These are phyloP conservation scores for Pleurotus citrinopileatus DNA, from an alignment of 768 basidiomycete species.

Conservation along the genomic window DNA sequence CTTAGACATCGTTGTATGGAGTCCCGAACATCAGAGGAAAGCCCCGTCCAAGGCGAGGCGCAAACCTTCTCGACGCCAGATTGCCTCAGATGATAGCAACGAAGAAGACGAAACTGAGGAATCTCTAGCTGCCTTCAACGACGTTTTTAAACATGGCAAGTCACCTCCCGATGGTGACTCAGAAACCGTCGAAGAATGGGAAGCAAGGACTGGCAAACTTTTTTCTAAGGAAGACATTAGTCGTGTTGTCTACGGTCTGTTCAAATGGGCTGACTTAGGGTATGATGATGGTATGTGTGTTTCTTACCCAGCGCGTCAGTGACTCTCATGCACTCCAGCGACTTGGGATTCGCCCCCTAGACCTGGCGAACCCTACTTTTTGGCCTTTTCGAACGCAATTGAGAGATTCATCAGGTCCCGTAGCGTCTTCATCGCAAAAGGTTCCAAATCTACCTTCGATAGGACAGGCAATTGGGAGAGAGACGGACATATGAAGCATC, in stretches of 20 bases:
- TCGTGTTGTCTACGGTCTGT: conserved; percentile 74
- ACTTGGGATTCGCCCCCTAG: conserved; percentile 91
- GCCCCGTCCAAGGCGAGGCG: conserved; percentile 18
- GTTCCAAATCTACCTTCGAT: conserved; percentile 37
- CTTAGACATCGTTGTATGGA: conserved; percentile 74
- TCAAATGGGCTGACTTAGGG: conserved; percentile 93
- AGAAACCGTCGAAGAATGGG: conserved; percentile 65
- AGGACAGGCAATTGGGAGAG: conserved; percentile 51
- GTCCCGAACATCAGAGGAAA: conserved; percentile 26
- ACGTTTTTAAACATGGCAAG: conserved; percentile 57
- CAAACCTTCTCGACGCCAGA: conserved; percentile 22
- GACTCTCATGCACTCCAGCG: conserved; percentile 42
- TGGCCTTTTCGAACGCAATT: conserved; percentile 69
- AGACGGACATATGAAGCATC: conserved; percentile 47
- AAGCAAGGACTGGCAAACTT: conserved; percentile 35
- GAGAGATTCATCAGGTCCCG: conserved; percentile 61
- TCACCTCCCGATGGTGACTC: conserved; percentile 53
- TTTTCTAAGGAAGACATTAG: conserved; percentile 51
- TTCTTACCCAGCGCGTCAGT: conserved; percentile 4
- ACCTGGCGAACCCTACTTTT: conserved; percentile 50
- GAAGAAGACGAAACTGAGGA: conserved; percentile 27
- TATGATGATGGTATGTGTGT: conserved; percentile 80
- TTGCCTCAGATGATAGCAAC: conserved; percentile 23
- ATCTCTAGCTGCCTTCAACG: conserved; percentile 28
- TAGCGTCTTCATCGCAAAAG: conserved; percentile 53